phyloP scores from a whole-genome alignment of 1,284 basidiomycete genomes.

The Xerocomus amazonicus region DNA sequence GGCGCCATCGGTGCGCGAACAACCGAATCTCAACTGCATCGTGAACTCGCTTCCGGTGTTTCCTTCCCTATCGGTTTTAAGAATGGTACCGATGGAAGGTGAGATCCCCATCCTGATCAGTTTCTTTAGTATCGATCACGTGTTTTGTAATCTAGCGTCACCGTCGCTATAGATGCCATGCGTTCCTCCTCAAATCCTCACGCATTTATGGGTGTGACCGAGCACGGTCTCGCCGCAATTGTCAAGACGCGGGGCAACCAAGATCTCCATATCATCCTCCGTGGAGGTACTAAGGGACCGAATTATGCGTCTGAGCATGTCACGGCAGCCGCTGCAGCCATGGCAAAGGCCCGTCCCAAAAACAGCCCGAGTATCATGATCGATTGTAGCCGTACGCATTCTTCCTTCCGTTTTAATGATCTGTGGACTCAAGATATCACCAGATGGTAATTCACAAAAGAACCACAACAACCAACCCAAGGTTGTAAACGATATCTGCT shows the following conservation, averaged over 20 bases:
- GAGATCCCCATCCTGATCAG: conserved; percentile 17
- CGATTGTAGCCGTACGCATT: conserved; percentile 70
- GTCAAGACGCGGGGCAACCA: conserved; percentile 93
- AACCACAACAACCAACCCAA: conserved; percentile 88
- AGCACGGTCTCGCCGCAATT: conserved; percentile 91
- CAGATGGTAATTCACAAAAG: conserved; percentile 90
- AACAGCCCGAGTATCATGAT: conserved; percentile 79
- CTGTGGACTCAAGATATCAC: background rate
- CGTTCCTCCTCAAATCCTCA: conserved; percentile 88
- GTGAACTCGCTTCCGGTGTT: conserved; percentile 87
- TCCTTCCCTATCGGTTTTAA: conserved; percentile 98
- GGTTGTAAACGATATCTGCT: conserved; percentile 74
- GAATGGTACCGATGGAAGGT: conserved; percentile 97
- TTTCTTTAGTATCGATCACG: conserved; percentile 9
- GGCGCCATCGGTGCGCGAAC: conserved; percentile 97
- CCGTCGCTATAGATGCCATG: conserved; percentile 94
- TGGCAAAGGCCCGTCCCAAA: conserved; percentile 66
- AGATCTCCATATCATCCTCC: conserved; percentile 91
- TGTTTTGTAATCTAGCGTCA: conserved; percentile 38
- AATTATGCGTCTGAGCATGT: conserved; percentile 82
- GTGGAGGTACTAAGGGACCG: conserved; percentile 85
- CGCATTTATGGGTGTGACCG: conserved; percentile 97
- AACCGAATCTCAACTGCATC: conserved; percentile 91
- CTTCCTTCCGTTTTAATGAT: background rate
- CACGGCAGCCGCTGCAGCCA: conserved; percentile 61